Evolutionary conservation across 2,329 filamentous ascomycete genomes (phyloP).

Genomic region (Phialocephala subalpina): DNA sequence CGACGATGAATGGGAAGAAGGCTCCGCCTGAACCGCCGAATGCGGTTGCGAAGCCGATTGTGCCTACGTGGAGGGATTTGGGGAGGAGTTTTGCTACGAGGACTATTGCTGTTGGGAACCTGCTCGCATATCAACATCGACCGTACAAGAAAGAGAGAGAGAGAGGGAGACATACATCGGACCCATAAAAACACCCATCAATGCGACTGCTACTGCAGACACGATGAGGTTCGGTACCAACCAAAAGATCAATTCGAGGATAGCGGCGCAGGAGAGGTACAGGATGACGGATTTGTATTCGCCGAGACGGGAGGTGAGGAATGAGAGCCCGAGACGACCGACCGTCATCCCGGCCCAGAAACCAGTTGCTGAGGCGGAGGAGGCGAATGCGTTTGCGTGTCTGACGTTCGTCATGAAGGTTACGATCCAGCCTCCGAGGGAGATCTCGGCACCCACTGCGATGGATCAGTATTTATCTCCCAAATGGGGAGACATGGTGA

Average conservation of each 20-base stretch:
- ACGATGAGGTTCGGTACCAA: slow-evolving; percentile 80
- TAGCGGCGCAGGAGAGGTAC: slow-evolving; percentile 72
- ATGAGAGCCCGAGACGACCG: slow-evolving; percentile 76
- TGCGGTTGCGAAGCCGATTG: slow-evolving; percentile 81
- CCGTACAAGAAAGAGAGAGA: too few relatives aligned
- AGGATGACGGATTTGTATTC: slow-evolving; percentile 70
- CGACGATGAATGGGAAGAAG: slow-evolving; percentile 70
- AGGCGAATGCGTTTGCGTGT: slow-evolving; percentile 71
- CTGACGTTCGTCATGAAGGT: slow-evolving; percentile 87
- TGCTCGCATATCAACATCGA: too few relatives aligned
- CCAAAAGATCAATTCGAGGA: slow-evolving; percentile 79
- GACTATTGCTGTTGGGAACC: slow-evolving; percentile 77
- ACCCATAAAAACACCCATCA: slow-evolving; percentile 82
- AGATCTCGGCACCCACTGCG: slow-evolving; percentile 82
- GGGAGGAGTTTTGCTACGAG: slow-evolving; percentile 79
- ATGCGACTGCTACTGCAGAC: slow-evolving; percentile 73
- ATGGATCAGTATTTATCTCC: too few relatives aligned
- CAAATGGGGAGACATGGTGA: too few relatives aligned
- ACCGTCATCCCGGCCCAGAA: slow-evolving; percentile 87
- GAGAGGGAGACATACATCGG: slow-evolving; percentile 55
- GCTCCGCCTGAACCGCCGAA: slow-evolving; percentile 79
- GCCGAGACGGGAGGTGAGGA: slow-evolving; percentile 76
- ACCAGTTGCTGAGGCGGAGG: slow-evolving; percentile 78
- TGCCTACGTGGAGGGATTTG: slow-evolving; percentile 76
- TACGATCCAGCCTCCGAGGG: slow-evolving; percentile 82